phyloP scores from a whole-genome alignment of 73 alveolate genomes.

The Durusdinium trenchii region DNA sequence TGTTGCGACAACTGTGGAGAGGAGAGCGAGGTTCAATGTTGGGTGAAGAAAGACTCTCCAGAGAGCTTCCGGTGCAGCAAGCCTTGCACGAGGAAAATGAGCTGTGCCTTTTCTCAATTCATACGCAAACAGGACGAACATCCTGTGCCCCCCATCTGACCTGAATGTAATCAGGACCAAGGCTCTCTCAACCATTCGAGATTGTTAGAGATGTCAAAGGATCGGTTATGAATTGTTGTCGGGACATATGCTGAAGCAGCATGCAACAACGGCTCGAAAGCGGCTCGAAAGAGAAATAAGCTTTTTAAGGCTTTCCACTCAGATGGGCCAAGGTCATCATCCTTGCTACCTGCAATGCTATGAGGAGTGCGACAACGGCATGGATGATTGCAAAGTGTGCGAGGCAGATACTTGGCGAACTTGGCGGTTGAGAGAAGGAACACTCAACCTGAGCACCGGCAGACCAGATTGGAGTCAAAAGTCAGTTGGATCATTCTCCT shows the following conservation, averaged over 20 bases:
- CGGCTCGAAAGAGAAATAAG: too few relatives aligned
- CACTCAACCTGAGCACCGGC: not conserved
- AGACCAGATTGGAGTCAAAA: not conserved
- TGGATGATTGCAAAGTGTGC: conserved; percentile 69
- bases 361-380: conserved; percentile 38
- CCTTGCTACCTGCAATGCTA: conserved; percentile 40
- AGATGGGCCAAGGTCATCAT: not conserved
- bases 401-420: not conserved
- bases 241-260: too few relatives aligned
- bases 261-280: too few relatives aligned
- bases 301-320: too few relatives aligned
- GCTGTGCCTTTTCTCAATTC: not conserved
- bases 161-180: too few relatives aligned
- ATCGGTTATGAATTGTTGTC: too few relatives aligned
- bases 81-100: conserved; percentile 61
- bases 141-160: not conserved
- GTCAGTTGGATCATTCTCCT: not conserved
- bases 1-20: conserved; percentile 42
- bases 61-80: conserved; percentile 35
- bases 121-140: not conserved
- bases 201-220: too few relatives aligned
- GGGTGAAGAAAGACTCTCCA: not conserved
- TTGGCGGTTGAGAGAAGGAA: not conserved
- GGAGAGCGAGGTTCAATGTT: conserved; percentile 6
- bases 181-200: too few relatives aligned